A percentile compares a stretch with the other conserved stretches of the same genome.
Evolutionary conservation across 768 basidiomycete genomes (phyloP).

Genomic region (Amanita brunnescens): DNA sequence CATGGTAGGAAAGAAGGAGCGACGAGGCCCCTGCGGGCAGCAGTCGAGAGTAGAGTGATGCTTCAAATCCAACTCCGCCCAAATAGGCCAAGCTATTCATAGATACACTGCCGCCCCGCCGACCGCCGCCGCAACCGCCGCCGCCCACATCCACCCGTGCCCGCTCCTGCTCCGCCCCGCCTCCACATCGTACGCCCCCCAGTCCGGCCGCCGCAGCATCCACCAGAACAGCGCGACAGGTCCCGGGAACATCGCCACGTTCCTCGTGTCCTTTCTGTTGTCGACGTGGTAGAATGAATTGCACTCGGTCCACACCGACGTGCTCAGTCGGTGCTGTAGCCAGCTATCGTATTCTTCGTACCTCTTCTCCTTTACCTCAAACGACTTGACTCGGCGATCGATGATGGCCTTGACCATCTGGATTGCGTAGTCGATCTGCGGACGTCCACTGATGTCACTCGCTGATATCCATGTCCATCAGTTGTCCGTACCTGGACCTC

Average conservation of each 20-base stretch:
- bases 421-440: conserved; percentile 39
- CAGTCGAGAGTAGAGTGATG: conserved; percentile 11
- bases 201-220: conserved; percentile 32
- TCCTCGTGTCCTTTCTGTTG: conserved; percentile 28
- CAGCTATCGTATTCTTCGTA: conserved; percentile 42
- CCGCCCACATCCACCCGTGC: conserved; percentile 17
- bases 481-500: conserved; percentile 40
- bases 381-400: conserved; percentile 36
- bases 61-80: conserved; percentile 25
- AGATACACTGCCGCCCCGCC: neutral
- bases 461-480: conserved; percentile 6
- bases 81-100: conserved; percentile 10
- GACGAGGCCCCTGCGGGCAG: conserved; percentile 14
- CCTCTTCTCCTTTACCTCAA: conserved; percentile 38
- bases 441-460: conserved; percentile 3
- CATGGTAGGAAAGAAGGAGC: conserved; percentile 32
- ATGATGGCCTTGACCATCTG: conserved; percentile 46
- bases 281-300: conserved; percentile 42
- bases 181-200: conserved; percentile 33
- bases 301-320: conserved; percentile 47
- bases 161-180: conserved; percentile 29
- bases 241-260: conserved; percentile 46
- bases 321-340: conserved; percentile 38
- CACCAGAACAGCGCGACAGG: conserved; percentile 45
- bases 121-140: conserved; percentile 16